Evolutionary conservation across 129 eudicot species (phyloP).

Genomic region (Logfia minima): DNA sequence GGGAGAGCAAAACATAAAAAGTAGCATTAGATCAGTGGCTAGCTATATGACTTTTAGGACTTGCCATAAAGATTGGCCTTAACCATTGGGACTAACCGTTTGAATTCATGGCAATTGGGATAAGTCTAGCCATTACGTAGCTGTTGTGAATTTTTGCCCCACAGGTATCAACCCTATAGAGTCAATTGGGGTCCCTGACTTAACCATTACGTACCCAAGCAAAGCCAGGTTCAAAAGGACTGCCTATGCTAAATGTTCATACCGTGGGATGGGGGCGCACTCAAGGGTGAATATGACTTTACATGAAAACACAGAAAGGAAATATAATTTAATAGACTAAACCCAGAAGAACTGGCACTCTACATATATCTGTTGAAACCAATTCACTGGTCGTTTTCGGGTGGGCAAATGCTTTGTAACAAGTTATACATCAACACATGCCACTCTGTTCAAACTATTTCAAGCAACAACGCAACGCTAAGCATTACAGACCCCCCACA

Average conservation of each 20-base stretch:
- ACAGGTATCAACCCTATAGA: neutral
- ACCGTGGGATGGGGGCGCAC: neutral
- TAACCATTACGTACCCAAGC: neutral
- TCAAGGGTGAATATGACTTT: neutral
- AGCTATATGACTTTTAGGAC: neutral
- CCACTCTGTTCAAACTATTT: slow-evolving; percentile 31
- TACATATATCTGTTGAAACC: slow-evolving; percentile 29
- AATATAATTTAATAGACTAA: slow-evolving; percentile 26
- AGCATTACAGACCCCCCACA: slow-evolving; percentile 29
- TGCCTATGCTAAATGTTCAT: neutral
- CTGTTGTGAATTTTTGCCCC: neutral
- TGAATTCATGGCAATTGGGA: neutral
- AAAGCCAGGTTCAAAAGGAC: neutral
- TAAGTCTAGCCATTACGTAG: neutral
- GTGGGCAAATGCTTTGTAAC: slow-evolving; percentile 30
- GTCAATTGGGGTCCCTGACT: neutral
- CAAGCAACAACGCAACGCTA: slow-evolving; percentile 31
- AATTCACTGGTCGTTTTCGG: slow-evolving; percentile 26
- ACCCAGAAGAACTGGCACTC: slow-evolving; percentile 33
- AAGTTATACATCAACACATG: slow-evolving; percentile 28
- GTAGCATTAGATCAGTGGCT: neutral
- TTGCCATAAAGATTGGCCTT: neutral
- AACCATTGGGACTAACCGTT: too few relatives aligned
- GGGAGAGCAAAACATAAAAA: neutral
- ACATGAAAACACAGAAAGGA: slow-evolving; percentile 13